Evolutionary conservation across 1,284 basidiomycete species (phyloP), one percentile per base, ranked within the genome.

Genomic region (Ganoderma leucocontextum): DNA sequence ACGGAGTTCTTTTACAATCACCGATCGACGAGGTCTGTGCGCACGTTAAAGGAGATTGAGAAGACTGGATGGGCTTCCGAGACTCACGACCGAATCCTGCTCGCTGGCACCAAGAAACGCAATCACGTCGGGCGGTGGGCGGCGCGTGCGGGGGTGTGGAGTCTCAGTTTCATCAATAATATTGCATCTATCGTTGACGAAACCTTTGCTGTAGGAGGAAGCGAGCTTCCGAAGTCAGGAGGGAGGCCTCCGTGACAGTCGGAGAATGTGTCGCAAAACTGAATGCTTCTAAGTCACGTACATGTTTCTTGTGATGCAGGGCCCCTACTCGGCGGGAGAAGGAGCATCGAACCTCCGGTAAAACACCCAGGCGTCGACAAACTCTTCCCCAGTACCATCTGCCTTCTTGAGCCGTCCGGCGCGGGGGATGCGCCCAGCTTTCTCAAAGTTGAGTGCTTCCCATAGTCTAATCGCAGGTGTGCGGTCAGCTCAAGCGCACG

Each of bases 331-430:
- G 38, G 39, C 39, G 39, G 58, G 58, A 25, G 58, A 38, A 60
- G 65, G 63, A 25, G 63, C 39, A 57, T 78, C 83, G 73, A 96
- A 96, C 71, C 87, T 90, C 82, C 94, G 95, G 83, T 95, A 94
- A 75, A 95, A 89, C 29, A 98, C 87, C 79, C 90, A 89, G 0
- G 96, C 95, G 77, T 98, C 96, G 7, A 96, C 91, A 74, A 91
- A 96, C 78, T 96, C 94, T 76, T 97, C 96, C 17, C 89, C 90
- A 1, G 82, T 79, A 1, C 88, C 88, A 75, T 93, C 89, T 60
- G 82, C 83, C 35, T 84, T 88, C 77, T 83, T 89, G 53, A 98
- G 82, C 62, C 91, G 83, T 0, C 97, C 97, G 0, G 95, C 97
- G 55, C 89, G 85, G 15, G 96, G 97, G 70, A 98, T 94, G 62